Evolutionary conservation across 164 flowering plant genomes (phyloP).

Genomic region (Vitis amurensis): DNA sequence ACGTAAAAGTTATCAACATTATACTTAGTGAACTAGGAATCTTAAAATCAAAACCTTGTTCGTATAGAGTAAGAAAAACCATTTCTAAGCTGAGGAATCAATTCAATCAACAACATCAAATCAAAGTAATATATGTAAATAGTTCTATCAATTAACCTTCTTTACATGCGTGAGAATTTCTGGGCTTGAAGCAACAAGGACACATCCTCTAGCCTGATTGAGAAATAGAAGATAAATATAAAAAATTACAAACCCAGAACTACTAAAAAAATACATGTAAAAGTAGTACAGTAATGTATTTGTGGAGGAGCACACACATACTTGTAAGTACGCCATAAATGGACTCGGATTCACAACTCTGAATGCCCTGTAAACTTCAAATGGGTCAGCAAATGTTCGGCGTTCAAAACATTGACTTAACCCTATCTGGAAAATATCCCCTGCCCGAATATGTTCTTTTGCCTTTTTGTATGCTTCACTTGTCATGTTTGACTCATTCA

Average conservation of each 20-base stretch:
- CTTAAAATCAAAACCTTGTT: not conserved
- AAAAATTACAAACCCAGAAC: not conserved
- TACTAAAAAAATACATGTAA: not conserved
- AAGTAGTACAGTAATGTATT: not conserved
- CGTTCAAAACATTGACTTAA: constrained; percentile 95
- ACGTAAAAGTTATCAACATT: not conserved
- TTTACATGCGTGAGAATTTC: constrained; percentile 85
- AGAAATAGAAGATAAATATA: constrained; percentile 3
- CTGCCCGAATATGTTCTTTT: constrained; percentile 89
- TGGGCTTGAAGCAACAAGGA: constrained; percentile 91
- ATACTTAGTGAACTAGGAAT: not conserved
- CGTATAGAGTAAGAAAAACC: not conserved
- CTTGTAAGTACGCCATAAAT: constrained; percentile 86
- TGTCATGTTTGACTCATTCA: constrained; percentile 65
- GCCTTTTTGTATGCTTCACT: constrained; percentile 70
- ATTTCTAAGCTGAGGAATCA: not conserved
- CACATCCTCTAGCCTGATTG: constrained; percentile 90
- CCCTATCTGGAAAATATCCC: constrained; percentile 95
- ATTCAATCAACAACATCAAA: not conserved
- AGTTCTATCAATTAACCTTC: constrained; percentile 44
- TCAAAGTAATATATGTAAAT: not conserved
- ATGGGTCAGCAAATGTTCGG: constrained; percentile 93
- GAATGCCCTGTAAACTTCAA: constrained; percentile 91
- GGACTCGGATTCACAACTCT: constrained; percentile 96
- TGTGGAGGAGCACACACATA: constrained; percentile 17